Evolutionary conservation across 1,139 yeast species (phyloP).

Genomic region (Kazachstania sp.): DNA sequence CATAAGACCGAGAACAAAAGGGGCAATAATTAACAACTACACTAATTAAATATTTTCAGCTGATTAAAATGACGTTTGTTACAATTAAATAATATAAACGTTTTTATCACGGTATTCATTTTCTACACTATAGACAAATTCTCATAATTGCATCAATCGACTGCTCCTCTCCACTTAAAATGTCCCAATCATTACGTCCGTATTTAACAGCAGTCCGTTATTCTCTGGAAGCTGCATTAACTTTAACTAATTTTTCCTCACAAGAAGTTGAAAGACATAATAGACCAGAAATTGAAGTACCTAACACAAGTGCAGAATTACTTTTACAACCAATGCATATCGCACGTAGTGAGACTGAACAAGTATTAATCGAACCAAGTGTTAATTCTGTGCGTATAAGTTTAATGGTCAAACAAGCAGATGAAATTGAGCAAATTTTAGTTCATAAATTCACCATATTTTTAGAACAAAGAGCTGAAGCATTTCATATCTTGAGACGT

Average conservation of each 20-base stretch:
- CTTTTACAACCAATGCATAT: conserved; percentile 82
- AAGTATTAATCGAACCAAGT: conserved; percentile 86
- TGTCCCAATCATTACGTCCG: conserved; percentile 92
- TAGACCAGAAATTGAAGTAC: conserved; percentile 89
- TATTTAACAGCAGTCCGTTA: conserved; percentile 89
- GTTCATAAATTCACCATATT: conserved; percentile 92
- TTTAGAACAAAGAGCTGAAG: conserved; percentile 91
- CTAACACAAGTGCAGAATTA: conserved; percentile 66
- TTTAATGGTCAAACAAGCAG: conserved; percentile 91
- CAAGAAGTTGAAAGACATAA: conserved; percentile 95
- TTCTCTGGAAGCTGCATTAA: conserved; percentile 90
- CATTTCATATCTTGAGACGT: conserved; percentile 84
- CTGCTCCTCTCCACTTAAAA: conserved; percentile 4
- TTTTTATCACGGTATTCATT: background rate
- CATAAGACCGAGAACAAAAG: background rate
- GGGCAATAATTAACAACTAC: background rate
- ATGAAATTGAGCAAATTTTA: conserved; percentile 88
- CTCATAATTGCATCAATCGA: no score
- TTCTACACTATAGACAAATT: conserved; percentile 20
- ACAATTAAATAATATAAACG: no score
- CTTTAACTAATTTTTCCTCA: conserved; percentile 89
- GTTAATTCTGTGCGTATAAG: conserved; percentile 85
- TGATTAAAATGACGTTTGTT: no score
- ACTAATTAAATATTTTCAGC: no score
- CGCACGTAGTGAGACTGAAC: conserved; percentile 89